Conservation (phyloP, 176 grass and related monocot species). For the Aegilops bicornis region DNA sequence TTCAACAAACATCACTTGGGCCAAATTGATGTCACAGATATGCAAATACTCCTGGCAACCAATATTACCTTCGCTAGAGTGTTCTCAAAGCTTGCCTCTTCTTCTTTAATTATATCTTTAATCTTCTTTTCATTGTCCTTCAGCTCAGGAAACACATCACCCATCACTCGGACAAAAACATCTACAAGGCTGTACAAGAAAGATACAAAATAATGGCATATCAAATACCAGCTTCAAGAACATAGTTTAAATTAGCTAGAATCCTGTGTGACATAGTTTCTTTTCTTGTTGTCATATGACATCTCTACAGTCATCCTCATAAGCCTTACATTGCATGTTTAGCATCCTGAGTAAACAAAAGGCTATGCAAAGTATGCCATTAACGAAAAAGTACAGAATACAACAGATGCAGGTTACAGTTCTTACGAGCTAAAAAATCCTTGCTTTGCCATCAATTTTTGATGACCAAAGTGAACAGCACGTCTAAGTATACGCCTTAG, state of each 20-base stretch:
- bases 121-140: slow-evolving; percentile 69
- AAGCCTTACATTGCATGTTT: background rate
- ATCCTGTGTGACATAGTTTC: background rate
- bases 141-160: slow-evolving; percentile 87
- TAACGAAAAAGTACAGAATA: background rate
- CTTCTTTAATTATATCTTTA: slow-evolving; percentile 79
- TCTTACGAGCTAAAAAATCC: slow-evolving; percentile 85
- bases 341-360: background rate
- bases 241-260: background rate
- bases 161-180: slow-evolving; percentile 76
- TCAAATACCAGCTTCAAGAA: background rate
- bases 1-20: background rate
- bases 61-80: slow-evolving; percentile 83
- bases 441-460: slow-evolving; percentile 72
- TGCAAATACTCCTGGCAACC: slow-evolving; percentile 3
- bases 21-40: background rate
- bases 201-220: slow-evolving; percentile 20
- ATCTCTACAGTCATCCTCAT: background rate
- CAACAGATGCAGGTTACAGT: background rate
- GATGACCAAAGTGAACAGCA: slow-evolving; percentile 86
- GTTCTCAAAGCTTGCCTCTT: slow-evolving; percentile 94
- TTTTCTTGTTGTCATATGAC: background rate
- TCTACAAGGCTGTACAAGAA: slow-evolving; percentile 69
- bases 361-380: background rate
- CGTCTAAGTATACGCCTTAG: slow-evolving; percentile 92